phyloP scores from a whole-genome alignment of 23 red algal species.

The Gracilariopsis chorda region DNA sequence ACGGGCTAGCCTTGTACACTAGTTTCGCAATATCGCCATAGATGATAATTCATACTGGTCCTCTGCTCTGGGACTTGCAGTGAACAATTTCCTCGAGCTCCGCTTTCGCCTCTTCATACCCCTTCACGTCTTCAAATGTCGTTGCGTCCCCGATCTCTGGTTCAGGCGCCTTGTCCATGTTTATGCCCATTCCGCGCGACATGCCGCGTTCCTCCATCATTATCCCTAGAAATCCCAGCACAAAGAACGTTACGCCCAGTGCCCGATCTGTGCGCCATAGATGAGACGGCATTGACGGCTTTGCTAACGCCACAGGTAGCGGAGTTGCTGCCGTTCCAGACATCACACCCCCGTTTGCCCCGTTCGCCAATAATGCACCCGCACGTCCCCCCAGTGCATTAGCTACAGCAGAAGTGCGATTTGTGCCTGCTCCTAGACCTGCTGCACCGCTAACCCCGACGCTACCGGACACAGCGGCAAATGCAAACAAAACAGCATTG shows the following conservation, averaged over 20 bases:
- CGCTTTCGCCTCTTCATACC: conserved; percentile 97
- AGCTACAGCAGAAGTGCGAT: too few relatives aligned
- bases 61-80: too few relatives aligned
- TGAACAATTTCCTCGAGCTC: conserved; percentile 97
- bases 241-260: conserved; percentile 84
- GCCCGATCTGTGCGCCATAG: conserved; percentile 83
- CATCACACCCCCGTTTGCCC: neutral
- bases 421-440: neutral
- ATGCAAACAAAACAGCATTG: too few relatives aligned
- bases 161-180: conserved; percentile 87
- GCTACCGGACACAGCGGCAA: neutral
- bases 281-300: conserved; percentile 84
- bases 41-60: too few relatives aligned
- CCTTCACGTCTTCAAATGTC: conserved; percentile 96
- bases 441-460: neutral
- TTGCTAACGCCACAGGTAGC: conserved; percentile 81
- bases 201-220: conserved; percentile 97
- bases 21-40: too few relatives aligned
- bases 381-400: neutral
- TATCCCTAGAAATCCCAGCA: conserved; percentile 85
- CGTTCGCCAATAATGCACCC: neutral
- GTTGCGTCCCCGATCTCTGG: conserved; percentile 62
- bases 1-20: too few relatives aligned
- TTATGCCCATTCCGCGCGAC: conserved; percentile 72
- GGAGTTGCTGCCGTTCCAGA: conserved; percentile 65